Evolutionary conservation across 2,329 filamentous ascomycete genomes (phyloP).

Genomic region (Fusarium xyrophilum): DNA sequence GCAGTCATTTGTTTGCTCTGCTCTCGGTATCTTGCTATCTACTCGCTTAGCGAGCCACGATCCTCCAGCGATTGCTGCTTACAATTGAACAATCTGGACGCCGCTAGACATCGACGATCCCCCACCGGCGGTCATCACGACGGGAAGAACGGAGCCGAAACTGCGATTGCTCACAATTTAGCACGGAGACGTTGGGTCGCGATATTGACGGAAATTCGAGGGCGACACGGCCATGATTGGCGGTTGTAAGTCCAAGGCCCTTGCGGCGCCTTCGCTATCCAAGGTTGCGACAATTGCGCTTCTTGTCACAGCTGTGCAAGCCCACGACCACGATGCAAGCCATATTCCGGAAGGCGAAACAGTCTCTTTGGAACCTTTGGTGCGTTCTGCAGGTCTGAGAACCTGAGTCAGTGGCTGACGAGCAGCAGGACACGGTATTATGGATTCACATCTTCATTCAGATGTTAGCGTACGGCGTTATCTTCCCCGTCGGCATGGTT

Average conservation of each 20-base stretch:
- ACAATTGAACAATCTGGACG: constrained; percentile 10
- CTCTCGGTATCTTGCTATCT: background rate
- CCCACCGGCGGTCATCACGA: constrained; percentile 10
- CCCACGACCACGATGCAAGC: constrained; percentile 57
- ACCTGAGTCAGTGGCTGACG: constrained; percentile 43
- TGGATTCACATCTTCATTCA: constrained; percentile 95
- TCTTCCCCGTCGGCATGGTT: constrained; percentile 96
- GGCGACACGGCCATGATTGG: constrained; percentile 31
- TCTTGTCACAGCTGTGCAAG: constrained; percentile 38
- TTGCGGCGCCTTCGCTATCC: constrained; percentile 26
- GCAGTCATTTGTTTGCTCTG: constrained; percentile 38
- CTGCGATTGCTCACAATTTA: background rate
- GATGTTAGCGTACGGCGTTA: constrained; percentile 84
- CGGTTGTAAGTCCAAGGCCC: constrained; percentile 13
- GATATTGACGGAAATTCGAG: background rate
- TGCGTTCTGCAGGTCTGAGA: constrained; percentile 49
- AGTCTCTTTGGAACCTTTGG: constrained; percentile 76
- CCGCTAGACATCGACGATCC: constrained; percentile 31
- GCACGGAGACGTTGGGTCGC: background rate
- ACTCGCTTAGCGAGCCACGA: constrained; percentile 31
- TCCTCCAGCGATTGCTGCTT: background rate
- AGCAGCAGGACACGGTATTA: constrained; percentile 74
- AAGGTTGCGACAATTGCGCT: constrained; percentile 35
- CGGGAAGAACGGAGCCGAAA: background rate
- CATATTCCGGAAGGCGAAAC: constrained; percentile 73